Base-by-base conservation (phyloP, 2,329 filamentous ascomycete genomes). In the Fusarium sp. region DNA sequence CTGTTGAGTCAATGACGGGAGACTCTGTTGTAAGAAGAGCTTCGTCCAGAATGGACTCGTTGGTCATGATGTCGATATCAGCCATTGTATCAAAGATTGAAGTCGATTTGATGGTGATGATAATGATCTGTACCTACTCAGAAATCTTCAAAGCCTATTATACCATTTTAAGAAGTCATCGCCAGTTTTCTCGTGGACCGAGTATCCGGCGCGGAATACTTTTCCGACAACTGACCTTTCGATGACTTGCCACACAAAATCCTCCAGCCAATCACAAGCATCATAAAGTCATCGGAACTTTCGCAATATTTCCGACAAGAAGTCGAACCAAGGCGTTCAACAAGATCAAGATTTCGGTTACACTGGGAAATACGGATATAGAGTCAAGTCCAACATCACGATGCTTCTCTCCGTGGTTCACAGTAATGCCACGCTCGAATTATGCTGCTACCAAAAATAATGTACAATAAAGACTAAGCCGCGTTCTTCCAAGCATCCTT, bases 401-500 rank as follows among this genome's bases (percentile, higher is more conserved):
- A 17, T 53, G 50, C 33, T 27, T 17, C 49, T 15, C 35, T 35
- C 3, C 7, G 22, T 27, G 35, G 4, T 2, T 27, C 13, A 2
- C 8, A 36, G 13, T 8, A 7, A 36, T 11, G 18, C 22, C 1
- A 15, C 6, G 2, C 6, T 11, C 35, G 6, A 12, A 39, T 27
- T 22, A 11, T 25, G 7, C 7, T 25, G 9, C 22, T 18, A 9
- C 12, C 12, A 27, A 9, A 4, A 29, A 12, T 14, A n/a, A 39
- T 5, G 12, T 7, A 11, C 27, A 42, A 7, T 5, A 12, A 14
- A 0, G 5, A 44, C 31, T 35, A 61, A 7, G 38, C 49, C 6
- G 39, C 20, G 11, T 18, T 55, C 10, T 13, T 33, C 62, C 62
- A 65, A 15, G 49, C 58, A 29, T 65, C 62, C 25, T 44, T 62